Evolutionary conservation across 2,329 filamentous ascomycete species (phyloP), one percentile per base, ranked within the genome.

Genomic region (Bipolaris sorokiniana): DNA sequence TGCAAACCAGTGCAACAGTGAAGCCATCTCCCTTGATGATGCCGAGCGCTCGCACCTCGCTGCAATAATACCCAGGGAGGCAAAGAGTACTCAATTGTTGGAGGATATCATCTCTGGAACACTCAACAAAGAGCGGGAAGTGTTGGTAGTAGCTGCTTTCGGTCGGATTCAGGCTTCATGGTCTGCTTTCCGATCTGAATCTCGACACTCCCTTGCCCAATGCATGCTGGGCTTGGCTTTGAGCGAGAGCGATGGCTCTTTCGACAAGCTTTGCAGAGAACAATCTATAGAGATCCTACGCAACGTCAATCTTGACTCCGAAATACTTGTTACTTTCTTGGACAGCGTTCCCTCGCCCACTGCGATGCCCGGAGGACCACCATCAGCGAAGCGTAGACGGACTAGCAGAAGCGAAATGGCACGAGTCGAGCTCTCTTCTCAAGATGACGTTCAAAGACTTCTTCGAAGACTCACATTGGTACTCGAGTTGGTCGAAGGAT

Each of bases 391-490:
- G 80, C 84, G 91, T 61, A 87, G 92, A 69, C 86, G 92, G 54
- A 91, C 87, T 0, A 96, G 90, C 76, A 86, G 89, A 52, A 88
- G 86, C 15, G 89, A 90, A 63, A 84, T 85, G 63, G 83, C 86
- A 51, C 85, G 84, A 45, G 80, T 86, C 51, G 83, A 84, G 34
- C 80, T 84, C 13, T 86, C 88, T 61, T 84, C 88, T 54, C 86
- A 87, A 33, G 82, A 84, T 6, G 87, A 91, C 69, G 77, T 93
- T 28, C 86, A 85, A 62, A 82, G 84, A 46, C 84, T 88, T 6
- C 83, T 97, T 61, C 86, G 87, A 65, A 90, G 89, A 66, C 85
- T 94, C 52, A 97, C 93, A 0, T 88, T 97, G 70, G 90, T 97
- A 10, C 81, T 98, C 36, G 93, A 98, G 74, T 79, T 98, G 23